Base-by-base conservation (phyloP, 371 early-diverging fungal genomes). In the Mortierella sp. region DNA sequence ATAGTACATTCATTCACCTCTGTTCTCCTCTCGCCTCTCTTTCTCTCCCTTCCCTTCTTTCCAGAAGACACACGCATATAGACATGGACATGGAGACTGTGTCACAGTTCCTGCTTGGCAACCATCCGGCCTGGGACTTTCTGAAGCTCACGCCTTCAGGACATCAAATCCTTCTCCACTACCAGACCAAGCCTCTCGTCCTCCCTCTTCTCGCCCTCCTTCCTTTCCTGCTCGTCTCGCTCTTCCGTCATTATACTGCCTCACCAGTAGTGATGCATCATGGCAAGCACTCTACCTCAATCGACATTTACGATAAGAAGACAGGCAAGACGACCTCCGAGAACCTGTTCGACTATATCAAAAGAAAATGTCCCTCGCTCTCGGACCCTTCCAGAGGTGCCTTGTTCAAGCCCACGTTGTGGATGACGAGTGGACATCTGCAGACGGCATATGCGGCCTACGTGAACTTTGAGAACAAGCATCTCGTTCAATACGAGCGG, bases 381-480 rank as follows among this genome's bases (percentile, higher is more conserved):
- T 50, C 60, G 30, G 78, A 72, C 26, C 68, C 62, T 1, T 31
- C 46, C 31, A 55, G 24, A 56, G 60, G 37, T 54, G 80, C 57
- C 14, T 50, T 30, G 48, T 75, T 63, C 62, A 84, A 37, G 31
- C 85, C 89, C 2, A 86, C 89, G 1, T 70, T 83, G 31, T 90
- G 85, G 81, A 79, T 90, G 50, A 75, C 81, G 62, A 86, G 82
- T 60, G 87, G 89, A 17, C 89, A 87, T 68, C 66, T 87, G 21
- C 89, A 89, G 72, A 89, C 89, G 26, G 86, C 76, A 17, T 87
- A 85, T 80, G 88, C 89, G 54, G 83, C 87, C 27, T 86, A 79
- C 46, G 27, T 62, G 59, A 52, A 78, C 59, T 58, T 70, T 75
- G 32, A 81, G 70, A 24, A 58, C 44, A 15, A 55, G 70, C 59